phyloP scores from a whole-genome alignment of 768 basidiomycete species.

The Lentinula lateritia region DNA sequence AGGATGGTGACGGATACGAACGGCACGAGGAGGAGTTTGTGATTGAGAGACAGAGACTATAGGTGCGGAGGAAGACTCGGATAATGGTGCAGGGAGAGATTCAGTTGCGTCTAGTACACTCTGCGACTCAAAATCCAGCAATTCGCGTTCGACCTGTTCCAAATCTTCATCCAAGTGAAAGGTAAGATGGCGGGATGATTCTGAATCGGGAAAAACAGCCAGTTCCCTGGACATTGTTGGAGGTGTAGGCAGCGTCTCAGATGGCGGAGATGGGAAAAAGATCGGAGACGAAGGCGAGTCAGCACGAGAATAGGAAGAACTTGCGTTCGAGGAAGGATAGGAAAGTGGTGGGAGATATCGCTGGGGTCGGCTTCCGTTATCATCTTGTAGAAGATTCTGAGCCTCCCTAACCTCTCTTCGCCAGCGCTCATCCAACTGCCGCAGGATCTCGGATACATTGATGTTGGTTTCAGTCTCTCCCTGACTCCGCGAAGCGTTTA shows the following conservation, averaged over 20 bases:
- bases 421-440: background rate
- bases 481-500: background rate
- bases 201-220: background rate
- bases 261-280: background rate
- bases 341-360: slow-evolving; percentile 1
- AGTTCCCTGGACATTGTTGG: background rate
- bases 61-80: background rate
- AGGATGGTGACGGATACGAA: background rate
- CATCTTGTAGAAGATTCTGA: background rate
- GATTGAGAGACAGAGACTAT: background rate
- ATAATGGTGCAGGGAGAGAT: background rate
- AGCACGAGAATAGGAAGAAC: background rate
- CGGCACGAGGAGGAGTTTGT: background rate
- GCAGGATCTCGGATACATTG: background rate
- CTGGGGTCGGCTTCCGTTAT: background rate
- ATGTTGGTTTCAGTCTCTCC: background rate
- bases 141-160: background rate
- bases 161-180: background rate
- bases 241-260: background rate
- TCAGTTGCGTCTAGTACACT: background rate
- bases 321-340: background rate
- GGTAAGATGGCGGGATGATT: background rate
- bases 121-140: background rate
- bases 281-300: slow-evolving; percentile 2
- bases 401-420: background rate